A percentile compares a stretch with the other conserved stretches of the same genome.
Conservation (phyloP, 2,329 filamentous ascomycete genomes). For the Ophiostoma novo-ulmi region DNA sequence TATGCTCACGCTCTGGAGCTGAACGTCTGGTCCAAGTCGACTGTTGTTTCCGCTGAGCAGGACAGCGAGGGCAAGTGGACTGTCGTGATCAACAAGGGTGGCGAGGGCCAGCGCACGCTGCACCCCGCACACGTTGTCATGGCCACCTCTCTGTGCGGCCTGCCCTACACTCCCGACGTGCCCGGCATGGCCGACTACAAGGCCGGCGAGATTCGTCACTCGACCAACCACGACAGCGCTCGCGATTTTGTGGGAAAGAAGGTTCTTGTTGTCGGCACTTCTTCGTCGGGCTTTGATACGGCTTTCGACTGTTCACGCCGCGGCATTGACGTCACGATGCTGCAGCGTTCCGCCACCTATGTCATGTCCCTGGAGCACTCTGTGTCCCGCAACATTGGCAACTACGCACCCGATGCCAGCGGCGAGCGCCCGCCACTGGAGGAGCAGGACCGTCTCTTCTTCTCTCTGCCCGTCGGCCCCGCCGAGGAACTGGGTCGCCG, state of each 20-base stretch:
- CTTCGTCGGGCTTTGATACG: slow-evolving; percentile 72
- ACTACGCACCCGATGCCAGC: not conserved
- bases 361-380: slow-evolving; percentile 47
- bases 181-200: slow-evolving; percentile 17
- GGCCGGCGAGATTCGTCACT: slow-evolving; percentile 17
- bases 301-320: slow-evolving; percentile 62
- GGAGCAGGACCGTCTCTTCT: not conserved
- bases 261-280: slow-evolving; percentile 69
- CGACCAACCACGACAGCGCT: slow-evolving; percentile 17
- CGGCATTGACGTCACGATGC: slow-evolving; percentile 65
- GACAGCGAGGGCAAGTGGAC: slow-evolving; percentile 49
- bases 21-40: slow-evolving; percentile 33
- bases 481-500: slow-evolving; percentile 22
- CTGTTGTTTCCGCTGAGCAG: slow-evolving; percentile 21
- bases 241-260: slow-evolving; percentile 46
- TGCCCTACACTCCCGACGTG: slow-evolving; percentile 18
- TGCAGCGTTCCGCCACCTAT: slow-evolving; percentile 72
- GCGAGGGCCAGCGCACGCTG: slow-evolving; percentile 17
- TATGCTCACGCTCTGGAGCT: slow-evolving; percentile 42
- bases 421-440: not conserved
- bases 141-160: slow-evolving; percentile 21
- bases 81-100: slow-evolving; percentile 38
- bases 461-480: slow-evolving; percentile 16
- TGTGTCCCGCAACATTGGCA: slow-evolving; percentile 17
- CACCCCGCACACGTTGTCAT: slow-evolving; percentile 21